phyloP scores from a whole-genome alignment of 2,329 filamentous ascomycete species.

The Sphaerulina vaccinii region DNA sequence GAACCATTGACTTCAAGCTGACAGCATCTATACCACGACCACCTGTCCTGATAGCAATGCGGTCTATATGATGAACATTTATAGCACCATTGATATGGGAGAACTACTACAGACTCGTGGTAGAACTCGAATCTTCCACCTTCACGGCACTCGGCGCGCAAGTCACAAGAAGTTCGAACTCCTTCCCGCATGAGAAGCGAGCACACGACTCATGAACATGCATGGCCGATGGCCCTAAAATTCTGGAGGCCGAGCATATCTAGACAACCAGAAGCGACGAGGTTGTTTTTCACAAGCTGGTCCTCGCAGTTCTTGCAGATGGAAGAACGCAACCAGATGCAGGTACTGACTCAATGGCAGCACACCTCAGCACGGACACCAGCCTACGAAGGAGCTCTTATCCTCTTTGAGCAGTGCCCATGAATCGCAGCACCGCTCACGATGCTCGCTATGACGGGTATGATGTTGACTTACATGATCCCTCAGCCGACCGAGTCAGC shows the following conservation, averaged over 20 bases:
- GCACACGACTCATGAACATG: constrained; percentile 14
- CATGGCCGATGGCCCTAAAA: constrained; percentile 17
- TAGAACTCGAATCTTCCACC: not conserved
- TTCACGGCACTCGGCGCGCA: not conserved
- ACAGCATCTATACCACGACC: constrained; percentile 7
- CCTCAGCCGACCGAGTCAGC: constrained; percentile 12
- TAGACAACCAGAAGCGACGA: constrained; percentile 2
- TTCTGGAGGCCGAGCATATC: constrained; percentile 11
- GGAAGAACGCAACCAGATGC: constrained; percentile 13
- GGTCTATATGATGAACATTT: constrained; percentile 8
- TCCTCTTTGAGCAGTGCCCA: constrained; percentile 9
- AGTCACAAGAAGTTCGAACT: not conserved
- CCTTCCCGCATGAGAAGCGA: constrained; percentile 1
- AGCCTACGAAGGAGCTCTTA: not conserved
- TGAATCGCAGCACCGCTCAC: constrained; percentile 12
- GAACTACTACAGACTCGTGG: not conserved
- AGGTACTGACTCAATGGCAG: constrained; percentile 15
- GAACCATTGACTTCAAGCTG: constrained; percentile 15
- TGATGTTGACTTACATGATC: constrained; percentile 17
- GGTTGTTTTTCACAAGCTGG: constrained; percentile 6
- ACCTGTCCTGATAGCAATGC: not conserved
- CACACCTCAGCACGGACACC: not conserved
- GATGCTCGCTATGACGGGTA: constrained; percentile 5
- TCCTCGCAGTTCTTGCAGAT: not conserved
- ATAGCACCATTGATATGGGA: constrained; percentile 1